These are phyloP conservation scores for Apophysomyces trapeziformis DNA, from an alignment of 371 early-diverging fungal genomes.

Conservation along the genomic window DNA sequence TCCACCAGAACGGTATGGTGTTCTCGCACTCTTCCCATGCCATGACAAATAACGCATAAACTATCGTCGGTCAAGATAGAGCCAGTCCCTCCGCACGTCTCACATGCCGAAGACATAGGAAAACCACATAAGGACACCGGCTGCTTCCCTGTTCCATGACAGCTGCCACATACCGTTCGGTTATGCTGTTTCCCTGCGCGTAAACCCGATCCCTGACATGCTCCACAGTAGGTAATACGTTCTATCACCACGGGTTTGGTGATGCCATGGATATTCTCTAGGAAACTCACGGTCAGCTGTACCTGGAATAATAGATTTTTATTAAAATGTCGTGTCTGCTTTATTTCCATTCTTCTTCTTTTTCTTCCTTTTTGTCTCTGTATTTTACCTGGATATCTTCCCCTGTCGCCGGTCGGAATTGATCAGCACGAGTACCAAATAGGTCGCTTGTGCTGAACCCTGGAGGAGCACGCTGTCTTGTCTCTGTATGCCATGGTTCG, in stretches of 20 bases:
- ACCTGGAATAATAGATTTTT: slow-evolving; percentile 6
- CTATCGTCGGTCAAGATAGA: slow-evolving; percentile 58
- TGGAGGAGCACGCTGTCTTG: slow-evolving; percentile 19
- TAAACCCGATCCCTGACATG: slow-evolving; percentile 82
- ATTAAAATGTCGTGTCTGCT: neutral
- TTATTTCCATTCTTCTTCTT: neutral
- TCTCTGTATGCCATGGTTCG: neutral
- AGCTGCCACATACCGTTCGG: slow-evolving; percentile 66
- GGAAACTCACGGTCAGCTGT: slow-evolving; percentile 71
- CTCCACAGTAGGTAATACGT: slow-evolving; percentile 67
- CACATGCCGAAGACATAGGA: slow-evolving; percentile 80
- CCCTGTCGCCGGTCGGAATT: slow-evolving; percentile 32
- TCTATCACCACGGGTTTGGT: slow-evolving; percentile 64
- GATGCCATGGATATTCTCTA: slow-evolving; percentile 88
- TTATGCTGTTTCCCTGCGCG: slow-evolving; percentile 60
- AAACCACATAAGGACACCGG: slow-evolving; percentile 72
- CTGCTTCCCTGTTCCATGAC: slow-evolving; percentile 84
- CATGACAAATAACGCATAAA: slow-evolving; percentile 77
- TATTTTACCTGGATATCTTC: slow-evolving; percentile 52
- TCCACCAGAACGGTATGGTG: slow-evolving; percentile 68
- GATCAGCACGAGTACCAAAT: slow-evolving; percentile 50
- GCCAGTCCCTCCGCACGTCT: slow-evolving; percentile 83
- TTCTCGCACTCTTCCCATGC: slow-evolving; percentile 77
- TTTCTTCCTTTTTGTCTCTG: neutral
- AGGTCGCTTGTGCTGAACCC: slow-evolving; percentile 70